Base-by-base conservation (phyloP, 2,329 filamentous ascomycete species). In the Cytospora mali region DNA sequence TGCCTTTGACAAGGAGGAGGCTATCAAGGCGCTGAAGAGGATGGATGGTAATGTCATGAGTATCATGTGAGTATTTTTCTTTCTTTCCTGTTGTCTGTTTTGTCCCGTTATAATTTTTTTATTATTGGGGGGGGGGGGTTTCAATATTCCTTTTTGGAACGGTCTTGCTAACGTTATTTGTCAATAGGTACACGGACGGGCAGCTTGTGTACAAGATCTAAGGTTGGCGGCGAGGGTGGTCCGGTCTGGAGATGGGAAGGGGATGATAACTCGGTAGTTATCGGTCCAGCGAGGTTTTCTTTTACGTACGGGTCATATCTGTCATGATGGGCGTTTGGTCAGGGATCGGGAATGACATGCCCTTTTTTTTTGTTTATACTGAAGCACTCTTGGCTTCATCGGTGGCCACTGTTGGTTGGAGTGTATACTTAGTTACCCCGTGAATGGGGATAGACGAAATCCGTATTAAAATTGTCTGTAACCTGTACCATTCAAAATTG, bases 11-110 rank as follows among this genome's bases (percentile, higher is more conserved):
- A 83, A 83, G 42, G 80, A 79, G 0, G 95, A 99, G 76, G 92
- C 90, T 0, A 79, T 89, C 62, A 85, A 88, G 74, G 93, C 92
- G 51, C 79, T 99, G 62, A 86, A 86, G 75, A 87, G 84, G 73
- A 88, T 99, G 86, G 89, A 92, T 70, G 88, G 91, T 67, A 81
- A 84, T 69, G 97, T 50, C 58, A 97, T 75, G 88, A 94, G 79
- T 52, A 88, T 99, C 72, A 99, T 99, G 93, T 94, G 80, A 85
- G 91, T 87, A 61, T 55, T 25, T 27, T 29, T 10, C n/a, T 39
- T 23, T 16, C 18, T 29, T 54, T 55, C 21, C 28, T n/a, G 16
- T 13, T 42, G n/a, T 29, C 10, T 25, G 21, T 18, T 25, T n/a
- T 2, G n/a, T 16, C 11, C 29, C 29, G 6, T 31, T 31, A 6